Percentiles rank a stretch among this genome's conserved stretches.
Conservation (phyloP, 148 eudicot genomes). For the Rhododendron ovatum region DNA sequence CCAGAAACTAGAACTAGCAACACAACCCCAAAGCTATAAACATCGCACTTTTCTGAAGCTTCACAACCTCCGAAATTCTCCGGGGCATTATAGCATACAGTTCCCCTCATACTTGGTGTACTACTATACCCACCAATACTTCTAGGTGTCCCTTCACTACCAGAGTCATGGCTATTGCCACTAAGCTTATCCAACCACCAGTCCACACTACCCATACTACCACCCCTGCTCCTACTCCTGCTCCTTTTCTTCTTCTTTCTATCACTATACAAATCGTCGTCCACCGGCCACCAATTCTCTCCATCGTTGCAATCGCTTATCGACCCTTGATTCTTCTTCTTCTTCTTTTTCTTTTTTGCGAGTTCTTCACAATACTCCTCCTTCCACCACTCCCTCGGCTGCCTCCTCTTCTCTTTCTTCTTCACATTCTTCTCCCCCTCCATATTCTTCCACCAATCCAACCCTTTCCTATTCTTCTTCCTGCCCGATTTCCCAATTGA, state of each 20-base stretch:
- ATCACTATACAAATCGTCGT: conserved; percentile 41
- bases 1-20: conserved; percentile 77
- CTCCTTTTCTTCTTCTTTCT: conserved; percentile 13
- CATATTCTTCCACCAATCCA: conserved; percentile 82
- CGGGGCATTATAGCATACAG: conserved; percentile 86
- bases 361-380: conserved; percentile 89
- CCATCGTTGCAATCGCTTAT: conserved; percentile 36
- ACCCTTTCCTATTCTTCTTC: conserved; percentile 50
- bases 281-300: conserved; percentile 66
- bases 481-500: conserved; percentile 31
- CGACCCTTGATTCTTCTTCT: conserved; percentile 21
- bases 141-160: conserved; percentile 24
- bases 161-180: conserved; percentile 24
- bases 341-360: conserved; percentile 54
- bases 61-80: conserved; percentile 68
- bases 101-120: conserved; percentile 96
- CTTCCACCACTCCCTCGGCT: conserved; percentile 96
- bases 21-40: conserved; percentile 81
- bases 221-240: conserved; percentile 6
- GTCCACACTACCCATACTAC: conserved; percentile 47
- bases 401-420: conserved; percentile 60
- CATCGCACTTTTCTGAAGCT: conserved; percentile 86
- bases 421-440: conserved; percentile 41
- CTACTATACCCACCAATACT: conserved; percentile 83
- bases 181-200: conserved; percentile 91